A percentile compares a stretch with the other conserved stretches of the same genome.
Evolutionary conservation across 2,329 filamentous ascomycete genomes (phyloP).

Genomic region (Verruconis gallopava): DNA sequence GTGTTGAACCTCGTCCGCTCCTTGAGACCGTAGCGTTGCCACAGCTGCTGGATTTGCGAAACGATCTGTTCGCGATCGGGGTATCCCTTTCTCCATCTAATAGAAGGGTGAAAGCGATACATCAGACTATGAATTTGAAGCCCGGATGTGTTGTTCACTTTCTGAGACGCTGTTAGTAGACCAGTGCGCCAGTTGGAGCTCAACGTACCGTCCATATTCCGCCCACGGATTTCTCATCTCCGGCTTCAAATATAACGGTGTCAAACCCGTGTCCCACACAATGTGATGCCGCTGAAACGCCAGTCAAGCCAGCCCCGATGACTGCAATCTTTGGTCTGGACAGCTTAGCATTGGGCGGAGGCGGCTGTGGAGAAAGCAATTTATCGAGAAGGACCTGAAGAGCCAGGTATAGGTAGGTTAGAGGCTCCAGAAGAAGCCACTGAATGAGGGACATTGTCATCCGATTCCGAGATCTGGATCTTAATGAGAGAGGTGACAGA

Average conservation of each 20-base stretch:
- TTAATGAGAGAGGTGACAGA: no score
- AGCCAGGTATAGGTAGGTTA: conserved; percentile 51
- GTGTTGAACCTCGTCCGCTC: conserved; percentile 59
- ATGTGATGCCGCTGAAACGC: conserved; percentile 66
- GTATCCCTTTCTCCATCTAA: conserved; percentile 64
- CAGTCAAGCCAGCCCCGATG: conserved; percentile 47
- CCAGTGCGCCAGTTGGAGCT: background rate
- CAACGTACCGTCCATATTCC: conserved; percentile 64
- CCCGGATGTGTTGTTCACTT: conserved; percentile 69
- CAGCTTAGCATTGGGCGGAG: conserved; percentile 44
- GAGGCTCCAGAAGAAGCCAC: no score
- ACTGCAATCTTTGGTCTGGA: conserved; percentile 43
- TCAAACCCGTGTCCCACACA: conserved; percentile 80
- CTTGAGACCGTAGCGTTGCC: conserved; percentile 62
- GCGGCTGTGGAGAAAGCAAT: conserved; percentile 57
- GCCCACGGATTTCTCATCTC: conserved; percentile 51
- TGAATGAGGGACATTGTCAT: no score
- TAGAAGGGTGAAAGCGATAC: conserved; percentile 77
- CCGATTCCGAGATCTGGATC: no score
- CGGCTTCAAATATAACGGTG: conserved; percentile 65
- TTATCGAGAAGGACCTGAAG: conserved; percentile 51
- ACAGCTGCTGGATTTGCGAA: conserved; percentile 55
- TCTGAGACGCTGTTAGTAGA: conserved; percentile 28
- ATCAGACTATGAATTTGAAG: conserved; percentile 76
- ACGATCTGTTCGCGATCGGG: conserved; percentile 66